Conservation (phyloP, 306 rosid species). For the Medicago lupulina region DNA sequence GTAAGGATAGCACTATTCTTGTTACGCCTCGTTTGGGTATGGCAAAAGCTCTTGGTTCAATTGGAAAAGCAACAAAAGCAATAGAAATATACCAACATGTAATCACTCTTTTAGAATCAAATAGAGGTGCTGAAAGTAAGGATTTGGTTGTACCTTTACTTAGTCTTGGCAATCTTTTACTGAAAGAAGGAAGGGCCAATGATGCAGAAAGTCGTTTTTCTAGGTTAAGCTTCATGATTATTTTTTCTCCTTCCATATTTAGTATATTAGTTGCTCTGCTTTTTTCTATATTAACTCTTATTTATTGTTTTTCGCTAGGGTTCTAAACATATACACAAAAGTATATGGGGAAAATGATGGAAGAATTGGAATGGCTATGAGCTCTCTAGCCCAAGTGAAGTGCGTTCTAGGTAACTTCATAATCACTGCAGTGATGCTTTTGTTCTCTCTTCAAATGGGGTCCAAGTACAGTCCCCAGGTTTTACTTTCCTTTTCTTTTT, state of each 20-base stretch:
- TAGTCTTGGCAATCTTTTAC: slow-evolving; percentile 79
- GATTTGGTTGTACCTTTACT: slow-evolving; percentile 80
- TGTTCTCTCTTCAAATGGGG: slow-evolving; percentile 5
- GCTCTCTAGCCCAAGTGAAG: slow-evolving; percentile 80
- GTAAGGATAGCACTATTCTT: slow-evolving; percentile 65
- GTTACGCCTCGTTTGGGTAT: slow-evolving; percentile 77
- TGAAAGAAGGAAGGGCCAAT: slow-evolving; percentile 70
- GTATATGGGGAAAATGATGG: slow-evolving; percentile 83
- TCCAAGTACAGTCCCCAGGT: neutral
- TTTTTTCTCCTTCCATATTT: slow-evolving; percentile 24
- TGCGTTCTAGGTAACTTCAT: slow-evolving; percentile 75
- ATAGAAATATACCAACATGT: slow-evolving; percentile 63
- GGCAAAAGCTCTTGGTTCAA: slow-evolving; percentile 71
- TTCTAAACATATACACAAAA: slow-evolving; percentile 64
- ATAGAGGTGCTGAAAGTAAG: slow-evolving; percentile 71
- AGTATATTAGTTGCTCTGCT: slow-evolving; percentile 22
- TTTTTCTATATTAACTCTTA: slow-evolving; percentile 36
- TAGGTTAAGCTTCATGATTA: slow-evolving; percentile 58
- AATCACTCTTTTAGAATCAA: slow-evolving; percentile 69
- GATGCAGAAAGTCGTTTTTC: slow-evolving; percentile 81
- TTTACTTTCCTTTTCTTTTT: neutral
- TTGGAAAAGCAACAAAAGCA: slow-evolving; percentile 73
- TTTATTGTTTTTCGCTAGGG: slow-evolving; percentile 51
- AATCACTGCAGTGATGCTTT: neutral
- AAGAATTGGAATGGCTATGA: slow-evolving; percentile 88